Evolutionary conservation across 192 early-diverging fungal genomes (phyloP).

Genomic region (Coemansia sp.): DNA sequence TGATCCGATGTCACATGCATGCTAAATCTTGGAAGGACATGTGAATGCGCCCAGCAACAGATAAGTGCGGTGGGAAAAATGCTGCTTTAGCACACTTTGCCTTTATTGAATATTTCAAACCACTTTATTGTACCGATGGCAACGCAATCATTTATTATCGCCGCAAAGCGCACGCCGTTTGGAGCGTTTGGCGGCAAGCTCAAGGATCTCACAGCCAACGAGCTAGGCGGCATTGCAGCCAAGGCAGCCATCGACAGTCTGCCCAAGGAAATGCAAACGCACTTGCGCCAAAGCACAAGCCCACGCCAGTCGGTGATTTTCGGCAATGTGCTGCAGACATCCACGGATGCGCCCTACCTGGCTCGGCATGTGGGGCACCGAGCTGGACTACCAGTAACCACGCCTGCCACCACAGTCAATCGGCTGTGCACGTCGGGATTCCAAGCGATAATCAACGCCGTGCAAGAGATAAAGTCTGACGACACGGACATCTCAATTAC

Average conservation of each 20-base stretch:
- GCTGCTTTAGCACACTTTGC: not conserved
- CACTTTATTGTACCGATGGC: slow-evolving; percentile 17
- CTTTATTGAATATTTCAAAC: not conserved
- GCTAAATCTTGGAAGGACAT: not conserved
- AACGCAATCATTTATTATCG: slow-evolving; percentile 68
- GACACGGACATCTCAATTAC: slow-evolving; percentile 84
- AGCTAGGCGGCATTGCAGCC: slow-evolving; percentile 89
- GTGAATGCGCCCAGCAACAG: not conserved
- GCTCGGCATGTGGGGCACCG: slow-evolving; percentile 92
- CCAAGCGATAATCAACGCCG: slow-evolving; percentile 91
- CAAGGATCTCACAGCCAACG: slow-evolving; percentile 75
- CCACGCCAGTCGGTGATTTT: slow-evolving; percentile 77
- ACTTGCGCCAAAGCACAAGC: slow-evolving; percentile 28
- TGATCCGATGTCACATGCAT: slow-evolving; percentile 7
- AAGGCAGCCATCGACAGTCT: slow-evolving; percentile 79
- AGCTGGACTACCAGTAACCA: slow-evolving; percentile 76
- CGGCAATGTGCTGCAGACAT: slow-evolving; percentile 91
- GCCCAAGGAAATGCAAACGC: slow-evolving; percentile 67
- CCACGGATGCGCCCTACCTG: slow-evolving; percentile 79
- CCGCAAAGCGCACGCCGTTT: slow-evolving; percentile 82
- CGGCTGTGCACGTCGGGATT: slow-evolving; percentile 96
- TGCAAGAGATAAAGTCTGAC: slow-evolving; percentile 83
- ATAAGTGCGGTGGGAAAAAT: no score
- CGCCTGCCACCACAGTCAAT: slow-evolving; percentile 90
- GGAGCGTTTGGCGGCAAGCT: slow-evolving; percentile 95